phyloP scores from a whole-genome alignment of 352 stramenopile genomes.

The Globisporangium cystogenes region DNA sequence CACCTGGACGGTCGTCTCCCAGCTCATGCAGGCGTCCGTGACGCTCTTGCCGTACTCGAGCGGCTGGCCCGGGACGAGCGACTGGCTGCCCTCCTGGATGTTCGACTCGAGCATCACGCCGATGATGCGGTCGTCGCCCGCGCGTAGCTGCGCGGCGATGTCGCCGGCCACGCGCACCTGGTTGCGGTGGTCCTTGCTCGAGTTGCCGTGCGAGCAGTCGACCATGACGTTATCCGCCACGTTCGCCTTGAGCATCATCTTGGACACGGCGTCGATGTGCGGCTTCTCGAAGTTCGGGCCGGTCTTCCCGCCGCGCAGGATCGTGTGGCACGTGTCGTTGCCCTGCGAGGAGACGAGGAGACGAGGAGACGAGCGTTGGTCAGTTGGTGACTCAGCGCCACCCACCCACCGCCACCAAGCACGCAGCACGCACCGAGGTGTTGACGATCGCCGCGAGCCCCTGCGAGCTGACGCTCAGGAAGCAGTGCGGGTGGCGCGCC shows the following conservation, averaged over 20 bases:
- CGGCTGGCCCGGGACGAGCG: slow-evolving; percentile 62
- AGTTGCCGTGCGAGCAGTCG: slow-evolving; percentile 90
- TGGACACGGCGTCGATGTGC: slow-evolving; percentile 76
- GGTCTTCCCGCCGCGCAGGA: slow-evolving; percentile 81
- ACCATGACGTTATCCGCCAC: slow-evolving; percentile 85
- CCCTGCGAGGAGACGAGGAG: slow-evolving; percentile 35
- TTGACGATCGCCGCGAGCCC: slow-evolving; percentile 84
- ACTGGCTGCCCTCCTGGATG: slow-evolving; percentile 77
- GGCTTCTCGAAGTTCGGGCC: slow-evolving; percentile 82
- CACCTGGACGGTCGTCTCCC: slow-evolving; percentile 71
- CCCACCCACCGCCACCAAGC: neutral
- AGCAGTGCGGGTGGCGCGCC: slow-evolving; percentile 81
- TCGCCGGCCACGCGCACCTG: slow-evolving; percentile 69
- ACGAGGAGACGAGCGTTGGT: too few relatives aligned
- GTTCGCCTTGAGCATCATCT: slow-evolving; percentile 82
- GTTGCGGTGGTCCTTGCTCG: slow-evolving; percentile 87
- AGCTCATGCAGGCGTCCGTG: slow-evolving; percentile 87
- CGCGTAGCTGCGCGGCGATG: slow-evolving; percentile 64
- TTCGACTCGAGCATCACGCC: slow-evolving; percentile 90
- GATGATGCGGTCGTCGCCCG: slow-evolving; percentile 72
- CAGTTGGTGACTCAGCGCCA: neutral
- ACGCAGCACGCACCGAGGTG: slow-evolving; percentile 34
- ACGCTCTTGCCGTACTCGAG: slow-evolving; percentile 89
- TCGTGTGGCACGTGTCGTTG: slow-evolving; percentile 87
- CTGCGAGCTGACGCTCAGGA: slow-evolving; percentile 85